A percentile compares a stretch with the other conserved stretches of the same genome.
These are phyloP conservation scores for Penicillium desertorum DNA, from an alignment of 495 filamentous ascomycete genomes.

Conservation along the genomic window DNA sequence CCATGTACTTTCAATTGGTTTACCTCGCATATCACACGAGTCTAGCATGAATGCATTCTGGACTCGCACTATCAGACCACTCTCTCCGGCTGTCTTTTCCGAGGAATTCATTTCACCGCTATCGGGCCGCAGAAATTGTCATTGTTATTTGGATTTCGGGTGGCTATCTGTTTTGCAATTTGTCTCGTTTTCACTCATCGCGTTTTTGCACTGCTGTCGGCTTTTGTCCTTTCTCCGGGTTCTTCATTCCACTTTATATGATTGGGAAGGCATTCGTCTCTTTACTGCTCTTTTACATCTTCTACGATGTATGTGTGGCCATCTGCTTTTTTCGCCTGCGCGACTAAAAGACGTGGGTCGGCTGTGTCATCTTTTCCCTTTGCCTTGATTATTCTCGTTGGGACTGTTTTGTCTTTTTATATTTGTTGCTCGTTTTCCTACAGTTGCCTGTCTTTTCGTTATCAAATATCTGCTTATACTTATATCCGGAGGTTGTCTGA, in stretches of 20 bases:
- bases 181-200: constrained; percentile 22
- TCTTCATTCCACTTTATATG: constrained; percentile 29
- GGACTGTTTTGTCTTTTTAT: constrained; percentile 16
- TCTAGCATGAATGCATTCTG: neutral
- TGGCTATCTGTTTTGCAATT: constrained; percentile 29
- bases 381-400: constrained; percentile 8
- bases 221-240: constrained; percentile 26
- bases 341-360: constrained; percentile 30
- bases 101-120: neutral
- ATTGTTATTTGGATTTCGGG: constrained; percentile 33
- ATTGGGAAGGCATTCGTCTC: constrained; percentile 29
- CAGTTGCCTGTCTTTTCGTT: constrained; percentile 7
- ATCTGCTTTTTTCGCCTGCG: constrained; percentile 21
- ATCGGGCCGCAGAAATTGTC: constrained; percentile 10
- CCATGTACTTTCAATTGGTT: neutral
- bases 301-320: constrained; percentile 10
- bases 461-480: constrained; percentile 21
- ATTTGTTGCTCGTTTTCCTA: constrained; percentile 20
- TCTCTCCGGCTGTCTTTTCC: constrained; percentile 1
- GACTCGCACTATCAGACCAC: neutral
- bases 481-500: constrained; percentile 49
- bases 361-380: constrained; percentile 30
- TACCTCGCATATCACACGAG: neutral
- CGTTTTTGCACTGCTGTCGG: constrained; percentile 26
- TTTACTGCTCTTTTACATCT: constrained; percentile 10